phyloP scores from a whole-genome alignment of 129 eudicot genomes.

The Flaveria bidentis region DNA sequence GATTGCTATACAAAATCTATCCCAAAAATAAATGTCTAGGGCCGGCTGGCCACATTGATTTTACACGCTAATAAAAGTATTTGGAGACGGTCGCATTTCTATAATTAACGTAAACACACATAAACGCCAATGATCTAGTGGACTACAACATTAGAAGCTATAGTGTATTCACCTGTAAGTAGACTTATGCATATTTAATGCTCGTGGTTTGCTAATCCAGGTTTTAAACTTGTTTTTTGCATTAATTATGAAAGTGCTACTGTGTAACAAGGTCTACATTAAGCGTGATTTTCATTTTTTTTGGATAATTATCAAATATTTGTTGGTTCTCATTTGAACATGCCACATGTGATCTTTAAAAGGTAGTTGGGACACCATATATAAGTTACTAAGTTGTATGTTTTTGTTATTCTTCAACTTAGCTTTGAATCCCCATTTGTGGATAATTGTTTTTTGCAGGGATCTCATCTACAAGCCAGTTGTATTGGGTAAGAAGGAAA shows the following conservation, averaged over 20 bases:
- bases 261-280: too few species aligned
- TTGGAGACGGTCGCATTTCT: neutral
- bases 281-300: too few species aligned
- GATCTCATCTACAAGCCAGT: constrained; percentile 70
- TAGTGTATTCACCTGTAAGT: neutral
- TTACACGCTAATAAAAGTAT: too few species aligned
- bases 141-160: neutral
- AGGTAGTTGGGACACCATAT: constrained; percentile 14
- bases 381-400: neutral
- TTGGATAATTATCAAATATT: too few species aligned
- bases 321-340: too few species aligned
- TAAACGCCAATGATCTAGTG: neutral
- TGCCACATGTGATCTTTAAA: neutral
- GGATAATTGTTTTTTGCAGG: constrained; percentile 35
- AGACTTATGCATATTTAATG: neutral
- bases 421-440: constrained; percentile 12
- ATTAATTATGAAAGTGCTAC: too few species aligned
- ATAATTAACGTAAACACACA: neutral
- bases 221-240: too few species aligned
- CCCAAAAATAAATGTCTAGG: too few species aligned
- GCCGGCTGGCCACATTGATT: too few species aligned
- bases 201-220: too few species aligned
- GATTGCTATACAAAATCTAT: too few species aligned
- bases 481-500: constrained; percentile 52
- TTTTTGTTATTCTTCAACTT: neutral